Evolutionary conservation across 129 eudicot genomes (phyloP).

Genomic region (Ambrosia trifida): DNA sequence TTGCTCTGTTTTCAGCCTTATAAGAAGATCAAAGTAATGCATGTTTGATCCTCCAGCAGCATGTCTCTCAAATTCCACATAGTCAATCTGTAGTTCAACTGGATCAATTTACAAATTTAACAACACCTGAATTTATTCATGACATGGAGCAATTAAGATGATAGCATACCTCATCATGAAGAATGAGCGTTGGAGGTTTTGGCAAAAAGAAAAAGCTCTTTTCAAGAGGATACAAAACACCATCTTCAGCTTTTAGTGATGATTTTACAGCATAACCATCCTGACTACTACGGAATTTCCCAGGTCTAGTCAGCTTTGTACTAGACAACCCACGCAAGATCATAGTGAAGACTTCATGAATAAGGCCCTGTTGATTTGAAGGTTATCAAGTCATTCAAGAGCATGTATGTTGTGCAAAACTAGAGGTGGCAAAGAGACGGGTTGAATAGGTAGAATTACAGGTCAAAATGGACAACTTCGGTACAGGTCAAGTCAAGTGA

Average conservation of each 20-base stretch:
- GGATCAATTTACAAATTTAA: conserved; percentile 7
- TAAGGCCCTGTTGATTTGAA: conserved; percentile 60
- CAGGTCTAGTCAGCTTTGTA: conserved; percentile 87
- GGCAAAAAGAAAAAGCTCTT: conserved; percentile 97
- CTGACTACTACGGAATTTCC: conserved; percentile 85
- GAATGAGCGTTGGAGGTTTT: conserved; percentile 97
- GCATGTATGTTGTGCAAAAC: neutral
- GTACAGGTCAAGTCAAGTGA: neutral
- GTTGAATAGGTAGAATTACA: neutral
- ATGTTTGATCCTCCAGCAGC: conserved; percentile 96
- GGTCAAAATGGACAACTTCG: no score
- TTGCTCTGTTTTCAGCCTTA: conserved; percentile 86
- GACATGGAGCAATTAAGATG: neutral
- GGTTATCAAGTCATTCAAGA: conserved; percentile 8
- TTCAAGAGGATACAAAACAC: conserved; percentile 89
- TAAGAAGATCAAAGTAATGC: conserved; percentile 93
- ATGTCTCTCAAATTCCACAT: conserved; percentile 95
- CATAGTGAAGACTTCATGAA: conserved; percentile 80
- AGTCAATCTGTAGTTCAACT: conserved; percentile 59
- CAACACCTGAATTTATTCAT: conserved; percentile 7
- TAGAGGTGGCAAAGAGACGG: neutral
- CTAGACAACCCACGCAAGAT: conserved; percentile 88
- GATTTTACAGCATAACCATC: conserved; percentile 97
- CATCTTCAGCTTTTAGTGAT: conserved; percentile 95
- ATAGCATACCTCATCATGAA: conserved; percentile 81